Evolutionary conservation across 164 flowering plant genomes (phyloP).

Genomic region (Piper betle): DNA sequence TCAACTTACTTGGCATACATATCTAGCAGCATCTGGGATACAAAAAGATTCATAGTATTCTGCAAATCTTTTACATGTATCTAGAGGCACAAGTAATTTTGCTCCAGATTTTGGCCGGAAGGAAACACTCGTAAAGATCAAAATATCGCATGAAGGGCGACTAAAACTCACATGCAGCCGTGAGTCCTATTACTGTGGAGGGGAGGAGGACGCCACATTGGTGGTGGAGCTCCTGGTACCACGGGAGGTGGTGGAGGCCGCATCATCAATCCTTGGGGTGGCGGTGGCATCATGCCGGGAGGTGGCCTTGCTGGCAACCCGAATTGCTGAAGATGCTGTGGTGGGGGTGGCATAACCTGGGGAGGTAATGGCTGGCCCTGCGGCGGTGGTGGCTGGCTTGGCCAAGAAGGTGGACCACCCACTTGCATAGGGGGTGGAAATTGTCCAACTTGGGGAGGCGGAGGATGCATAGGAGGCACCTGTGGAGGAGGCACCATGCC

Average conservation of each 20-base stretch:
- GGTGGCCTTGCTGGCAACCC: slow-evolving; percentile 25
- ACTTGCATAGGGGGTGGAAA: slow-evolving; percentile 55
- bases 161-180: slow-evolving; percentile 18
- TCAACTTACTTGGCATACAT: no score
- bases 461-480: slow-evolving; percentile 35
- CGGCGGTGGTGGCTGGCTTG: slow-evolving; percentile 47
- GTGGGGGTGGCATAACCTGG: slow-evolving; percentile 34
- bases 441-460: slow-evolving; percentile 34
- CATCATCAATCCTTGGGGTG: slow-evolving; percentile 25
- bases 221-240: slow-evolving; percentile 43
- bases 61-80: no score
- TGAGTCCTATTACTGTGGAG: slow-evolving; percentile 48
- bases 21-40: no score
- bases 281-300: slow-evolving; percentile 45
- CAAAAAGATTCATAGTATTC: no score
- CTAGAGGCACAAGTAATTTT: no score
- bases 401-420: slow-evolving; percentile 55
- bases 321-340: slow-evolving; percentile 41
- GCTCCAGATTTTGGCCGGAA: no score
- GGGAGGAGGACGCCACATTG: slow-evolving; percentile 74
- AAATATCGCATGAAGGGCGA: no score
- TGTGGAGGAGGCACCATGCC: slow-evolving; percentile 54
- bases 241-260: slow-evolving; percentile 67
- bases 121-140: no score
- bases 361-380: slow-evolving; percentile 35